Conservation (phyloP, 1,139 yeast species). For the Geotrichum australiense region DNA sequence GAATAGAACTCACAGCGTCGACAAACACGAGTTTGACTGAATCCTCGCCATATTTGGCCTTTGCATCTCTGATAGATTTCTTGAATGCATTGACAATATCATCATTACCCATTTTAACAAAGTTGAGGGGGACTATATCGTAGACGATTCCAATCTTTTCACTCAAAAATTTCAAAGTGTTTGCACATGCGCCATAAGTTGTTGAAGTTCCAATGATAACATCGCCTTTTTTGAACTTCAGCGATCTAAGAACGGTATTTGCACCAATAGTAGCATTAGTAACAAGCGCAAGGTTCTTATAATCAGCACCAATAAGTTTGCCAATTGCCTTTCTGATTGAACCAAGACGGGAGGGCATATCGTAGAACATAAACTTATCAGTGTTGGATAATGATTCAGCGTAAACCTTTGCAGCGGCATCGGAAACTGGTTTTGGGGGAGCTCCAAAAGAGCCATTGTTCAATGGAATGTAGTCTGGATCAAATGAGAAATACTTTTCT, state of each 20-base stretch:
- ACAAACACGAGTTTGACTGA: conserved; percentile 43
- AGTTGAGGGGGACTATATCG: conserved; percentile 40
- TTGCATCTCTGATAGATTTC: conserved; percentile 27
- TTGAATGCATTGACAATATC: conserved; percentile 42
- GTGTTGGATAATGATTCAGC: conserved; percentile 37
- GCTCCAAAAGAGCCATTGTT: conserved; percentile 29
- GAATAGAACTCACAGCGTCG: conserved; percentile 60
- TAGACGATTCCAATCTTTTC: conserved; percentile 41
- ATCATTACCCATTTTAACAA: conserved; percentile 43
- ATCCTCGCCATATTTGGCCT: conserved; percentile 18
- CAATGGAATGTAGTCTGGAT: conserved; percentile 21
- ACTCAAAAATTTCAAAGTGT: conserved; percentile 45
- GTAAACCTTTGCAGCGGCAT: conserved; percentile 18
- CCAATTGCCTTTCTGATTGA: conserved; percentile 36
- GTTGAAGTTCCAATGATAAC: conserved; percentile 45
- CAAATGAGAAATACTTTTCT: conserved; percentile 40
- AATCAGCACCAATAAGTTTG: conserved; percentile 40
- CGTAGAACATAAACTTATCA: conserved; percentile 37
- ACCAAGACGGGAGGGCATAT: conserved; percentile 29
- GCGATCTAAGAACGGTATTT: conserved; percentile 52
- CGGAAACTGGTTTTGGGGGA: conserved; percentile 22
- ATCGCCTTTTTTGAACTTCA: conserved; percentile 48
- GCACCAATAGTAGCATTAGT: conserved; percentile 58
- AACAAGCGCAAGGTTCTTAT: conserved; percentile 43
- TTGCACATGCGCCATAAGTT: conserved; percentile 51